phyloP scores from a whole-genome alignment of 2,329 filamentous ascomycete species.

The Calonectria pseudoreteaudii region DNA sequence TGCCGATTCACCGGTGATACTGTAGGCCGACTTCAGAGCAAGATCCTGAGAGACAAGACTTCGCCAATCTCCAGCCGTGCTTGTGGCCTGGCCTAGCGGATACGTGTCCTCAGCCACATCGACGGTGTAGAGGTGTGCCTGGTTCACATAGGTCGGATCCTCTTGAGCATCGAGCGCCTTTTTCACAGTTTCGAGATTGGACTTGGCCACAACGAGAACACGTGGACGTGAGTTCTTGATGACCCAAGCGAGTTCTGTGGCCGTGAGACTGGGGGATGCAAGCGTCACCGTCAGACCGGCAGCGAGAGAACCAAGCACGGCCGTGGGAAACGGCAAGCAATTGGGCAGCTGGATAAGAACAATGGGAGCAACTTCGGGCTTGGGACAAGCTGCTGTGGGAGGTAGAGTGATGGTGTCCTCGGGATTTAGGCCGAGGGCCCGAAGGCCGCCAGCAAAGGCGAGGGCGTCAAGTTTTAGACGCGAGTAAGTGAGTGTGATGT shows the following conservation, averaged over 20 bases:
- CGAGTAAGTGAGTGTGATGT: conserved; percentile 50
- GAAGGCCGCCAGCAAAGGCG: conserved; percentile 50
- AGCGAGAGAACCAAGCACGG: conserved; percentile 52
- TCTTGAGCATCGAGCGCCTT: conserved; percentile 49
- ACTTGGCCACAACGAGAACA: conserved; percentile 51
- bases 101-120: conserved; percentile 50
- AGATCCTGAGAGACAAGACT: conserved; percentile 63
- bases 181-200: conserved; percentile 47
- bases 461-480: conserved; percentile 50
- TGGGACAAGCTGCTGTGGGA: conserved; percentile 51
- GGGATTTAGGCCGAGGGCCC: conserved; percentile 50
- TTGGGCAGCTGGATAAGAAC: conserved; percentile 58
- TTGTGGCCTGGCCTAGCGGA: conserved; percentile 35
- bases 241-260: conserved; percentile 55
- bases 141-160: conserved; percentile 46
- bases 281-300: conserved; percentile 55
- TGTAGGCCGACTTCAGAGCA: conserved; percentile 58
- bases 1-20: conserved; percentile 48
- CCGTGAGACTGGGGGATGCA: conserved; percentile 53
- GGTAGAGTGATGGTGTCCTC: conserved; percentile 49
- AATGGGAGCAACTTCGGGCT: conserved; percentile 54
- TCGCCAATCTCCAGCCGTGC: conserved; percentile 66
- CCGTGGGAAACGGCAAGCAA: conserved; percentile 52
- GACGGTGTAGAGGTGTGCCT: conserved; percentile 71
- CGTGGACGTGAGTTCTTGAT: conserved; percentile 54